Evolutionary conservation across 1,284 basidiomycete species (phyloP), one percentile per base, ranked within the genome.

Genomic region (Vanrija sp.): DNA sequence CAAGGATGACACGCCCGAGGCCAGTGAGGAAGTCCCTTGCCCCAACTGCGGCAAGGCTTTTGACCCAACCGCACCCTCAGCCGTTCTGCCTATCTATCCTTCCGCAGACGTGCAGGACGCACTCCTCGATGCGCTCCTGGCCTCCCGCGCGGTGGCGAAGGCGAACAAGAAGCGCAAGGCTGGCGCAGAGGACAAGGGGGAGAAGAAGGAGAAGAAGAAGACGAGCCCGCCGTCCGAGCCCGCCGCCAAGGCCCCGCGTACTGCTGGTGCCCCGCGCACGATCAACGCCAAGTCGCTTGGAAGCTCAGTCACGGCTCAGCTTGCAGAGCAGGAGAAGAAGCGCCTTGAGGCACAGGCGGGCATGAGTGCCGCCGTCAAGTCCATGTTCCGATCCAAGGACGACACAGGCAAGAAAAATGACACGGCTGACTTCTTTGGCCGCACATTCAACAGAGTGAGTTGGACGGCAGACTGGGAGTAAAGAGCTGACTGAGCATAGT

Each of bases 371-470:
- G 76, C 76, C 16, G 75, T 78, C 25, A 72, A 71, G 63, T 62
- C 71, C 5, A 72, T 78, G 68, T 78, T 75, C 65, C 67, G 60
- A 49, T 53, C 67, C 19, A 74, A 74, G 49, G 28, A 34, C 3
- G 65, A 65, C 2, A 63, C 53, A 8, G 59, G 56, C 21, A 65
- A 67, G 45, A 65, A 71, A 49, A 65, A 58, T 21, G 58, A 62
- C 21, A 63, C 64, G n/a, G 66, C 67, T 6, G 73, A 76, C 40
- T 77, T 76, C 55, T 77, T 76, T 50, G 75, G 74, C n/a, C 65
- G 77, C 46, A 77, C 75, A 25, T 78, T 73, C 49, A 76, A 66
- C 6, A 65, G 75, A 51, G 75, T 78, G 58, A 74, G 76, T 68
- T n/a, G 19, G 4, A 23, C 21, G 21, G 21, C 5, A 5, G 21